A percentile compares a stretch with the other conserved stretches of the same genome.
Conservation (phyloP, 257 asterid genomes). For the Mentha longifolia region DNA sequence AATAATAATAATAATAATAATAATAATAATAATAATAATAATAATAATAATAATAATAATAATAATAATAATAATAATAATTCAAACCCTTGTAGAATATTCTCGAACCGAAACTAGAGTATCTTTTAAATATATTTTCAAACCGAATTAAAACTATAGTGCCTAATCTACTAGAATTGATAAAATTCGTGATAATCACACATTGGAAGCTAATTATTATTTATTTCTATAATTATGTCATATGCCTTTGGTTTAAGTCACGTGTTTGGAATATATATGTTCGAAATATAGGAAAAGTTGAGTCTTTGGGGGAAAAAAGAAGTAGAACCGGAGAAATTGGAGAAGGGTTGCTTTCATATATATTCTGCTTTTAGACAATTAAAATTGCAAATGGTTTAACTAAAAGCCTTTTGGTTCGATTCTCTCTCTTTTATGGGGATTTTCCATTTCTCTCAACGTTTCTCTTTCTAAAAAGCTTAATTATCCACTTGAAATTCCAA, state of each 20-base stretch:
- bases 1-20: too few relatives aligned
- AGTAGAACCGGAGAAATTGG: background rate
- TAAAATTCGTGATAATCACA: too few relatives aligned
- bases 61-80: too few relatives aligned
- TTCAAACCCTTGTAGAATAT: too few relatives aligned
- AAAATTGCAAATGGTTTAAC: background rate
- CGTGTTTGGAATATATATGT: background rate
- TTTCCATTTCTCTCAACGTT: background rate
- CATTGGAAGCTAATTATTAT: too few relatives aligned
- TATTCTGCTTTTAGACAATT: background rate
- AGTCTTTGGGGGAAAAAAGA: background rate
- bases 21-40: too few relatives aligned
- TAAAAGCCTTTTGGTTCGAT: background rate
- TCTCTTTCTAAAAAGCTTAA: slow-evolving; percentile 8
- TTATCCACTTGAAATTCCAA: slow-evolving; percentile 1
- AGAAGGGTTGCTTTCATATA: background rate
- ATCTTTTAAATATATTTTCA: too few relatives aligned
- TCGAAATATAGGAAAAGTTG: background rate
- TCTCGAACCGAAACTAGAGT: too few relatives aligned
- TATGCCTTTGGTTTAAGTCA: background rate
- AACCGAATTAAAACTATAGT: too few relatives aligned
- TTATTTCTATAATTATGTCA: background rate
- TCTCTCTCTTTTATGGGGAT: background rate
- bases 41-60: too few relatives aligned
- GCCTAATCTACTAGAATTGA: too few relatives aligned